These are phyloP conservation scores for Trichophyton verrucosum DNA, from an alignment of 2,329 filamentous ascomycete species.

Conservation along the genomic window DNA sequence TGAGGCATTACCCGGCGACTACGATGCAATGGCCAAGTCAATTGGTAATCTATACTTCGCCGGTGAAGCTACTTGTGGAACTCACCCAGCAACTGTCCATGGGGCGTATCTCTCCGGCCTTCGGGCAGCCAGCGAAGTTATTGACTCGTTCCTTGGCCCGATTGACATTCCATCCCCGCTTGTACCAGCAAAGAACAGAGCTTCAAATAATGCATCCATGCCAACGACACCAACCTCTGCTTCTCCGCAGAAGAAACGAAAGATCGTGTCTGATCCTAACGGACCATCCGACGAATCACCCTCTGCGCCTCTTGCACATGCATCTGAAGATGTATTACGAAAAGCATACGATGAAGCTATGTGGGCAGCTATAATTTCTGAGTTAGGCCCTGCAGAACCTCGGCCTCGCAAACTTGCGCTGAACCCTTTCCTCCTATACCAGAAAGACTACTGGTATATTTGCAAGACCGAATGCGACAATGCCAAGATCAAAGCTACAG, in stretches of 20 bases:
- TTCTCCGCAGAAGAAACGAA: constrained; percentile 19
- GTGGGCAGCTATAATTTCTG: constrained; percentile 42
- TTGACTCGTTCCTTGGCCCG: constrained; percentile 67
- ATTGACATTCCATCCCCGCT: constrained; percentile 66
- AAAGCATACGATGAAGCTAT: constrained; percentile 47
- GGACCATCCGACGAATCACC: background rate
- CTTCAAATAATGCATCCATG: constrained; percentile 18
- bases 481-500: constrained; percentile 51
- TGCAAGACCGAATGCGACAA: constrained; percentile 57
- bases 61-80: constrained; percentile 90
- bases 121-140: constrained; percentile 73
- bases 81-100: constrained; percentile 92
- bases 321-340: constrained; percentile 20
- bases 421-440: constrained; percentile 83
- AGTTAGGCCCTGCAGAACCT: constrained; percentile 62
- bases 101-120: constrained; percentile 91
- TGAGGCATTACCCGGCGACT: constrained; percentile 70
- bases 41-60: constrained; percentile 88
- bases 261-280: constrained; percentile 8
- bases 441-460: constrained; percentile 57
- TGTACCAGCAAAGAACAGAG: constrained; percentile 49
- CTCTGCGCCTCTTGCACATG: background rate
- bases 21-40: constrained; percentile 75
- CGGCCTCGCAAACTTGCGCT: constrained; percentile 61
- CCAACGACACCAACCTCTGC: constrained; percentile 16